Evolutionary conservation across 2,329 filamentous ascomycete genomes (phyloP), one percentile per base, ranked within the genome.

Genomic region (Colletotrichum viniferum): DNA sequence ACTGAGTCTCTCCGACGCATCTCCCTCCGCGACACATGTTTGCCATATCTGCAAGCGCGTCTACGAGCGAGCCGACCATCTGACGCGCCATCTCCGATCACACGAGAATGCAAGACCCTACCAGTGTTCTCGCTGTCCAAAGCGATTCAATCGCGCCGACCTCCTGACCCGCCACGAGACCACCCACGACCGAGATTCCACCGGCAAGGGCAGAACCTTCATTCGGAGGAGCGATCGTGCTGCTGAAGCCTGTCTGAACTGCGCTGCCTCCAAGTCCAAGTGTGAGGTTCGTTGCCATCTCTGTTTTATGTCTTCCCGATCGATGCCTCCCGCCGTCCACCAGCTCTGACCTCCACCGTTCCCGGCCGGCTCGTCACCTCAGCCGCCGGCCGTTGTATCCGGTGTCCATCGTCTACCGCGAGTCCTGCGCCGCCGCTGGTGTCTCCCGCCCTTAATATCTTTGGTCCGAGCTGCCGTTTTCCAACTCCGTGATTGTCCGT

Each of bases 261-360:
- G 73, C 28, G 73, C 73, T 60, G 63, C 73, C 13, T 76, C 73
- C 43, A 76, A 76, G 64, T 73, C 73, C n/a, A 76, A 76, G 55
- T 76, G 73, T 64, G 73, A 76, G 73, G 73, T 76, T 63, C 60
- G 60, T 28, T 32, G 58, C 12, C 21, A 32, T n/a, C 60, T 63
- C 38, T 48, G 14, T 6, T n/a, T 24, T 48, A 2, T 8, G 10
- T 38, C 18, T 61, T 16, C 12, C 16, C 12, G n/a, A n/a, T 14
- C 12, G n/a, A n/a, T 14, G 32, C 43, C 43, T 48, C n/a, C 43
- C 43, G 43, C 43, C 43, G 43, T 48, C 43, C n/a, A 48, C 43
- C 43, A 10, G 43, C n/a, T 48, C 43, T 48, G 3, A 21, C n/a
- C 43, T 48, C 43, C 43, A 48, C 43, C 43, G n/a, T 48, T 48